Evolutionary conservation across 1,139 yeast species (phyloP).

Genomic region (Scheffersomyces insectosa): DNA sequence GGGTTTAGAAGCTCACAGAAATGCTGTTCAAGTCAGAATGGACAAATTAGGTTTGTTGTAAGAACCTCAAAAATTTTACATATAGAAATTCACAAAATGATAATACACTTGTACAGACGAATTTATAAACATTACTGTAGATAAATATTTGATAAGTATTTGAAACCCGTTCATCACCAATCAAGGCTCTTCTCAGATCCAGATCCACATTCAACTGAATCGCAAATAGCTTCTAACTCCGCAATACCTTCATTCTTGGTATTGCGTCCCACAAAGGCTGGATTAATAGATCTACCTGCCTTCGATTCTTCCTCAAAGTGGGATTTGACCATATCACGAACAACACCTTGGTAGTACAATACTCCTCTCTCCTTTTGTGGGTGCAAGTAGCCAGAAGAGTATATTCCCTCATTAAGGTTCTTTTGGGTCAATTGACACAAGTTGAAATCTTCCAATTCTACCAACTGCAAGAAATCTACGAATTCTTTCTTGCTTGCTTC

Average conservation of each 20-base stretch:
- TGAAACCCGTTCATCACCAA: slow-evolving; percentile 5
- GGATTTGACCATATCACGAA: slow-evolving; percentile 58
- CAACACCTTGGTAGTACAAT: slow-evolving; percentile 54
- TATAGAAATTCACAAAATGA: not conserved
- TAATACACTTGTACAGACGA: not conserved
- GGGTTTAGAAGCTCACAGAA: slow-evolving; percentile 95
- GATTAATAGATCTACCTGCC: slow-evolving; percentile 49
- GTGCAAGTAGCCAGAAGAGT: slow-evolving; percentile 57
- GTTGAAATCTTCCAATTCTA: slow-evolving; percentile 60
- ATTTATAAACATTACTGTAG: not conserved
- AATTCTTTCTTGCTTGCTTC: slow-evolving; percentile 56
- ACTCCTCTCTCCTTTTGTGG: slow-evolving; percentile 62
- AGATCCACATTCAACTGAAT: slow-evolving; percentile 42
- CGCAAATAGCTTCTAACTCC: slow-evolving; percentile 52
- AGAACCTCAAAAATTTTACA: slow-evolving; percentile 10
- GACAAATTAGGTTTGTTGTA: slow-evolving; percentile 60
- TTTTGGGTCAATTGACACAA: slow-evolving; percentile 59
- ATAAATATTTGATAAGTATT: not conserved
- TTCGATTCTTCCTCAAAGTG: slow-evolving; percentile 48
- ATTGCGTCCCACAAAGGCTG: slow-evolving; percentile 48
- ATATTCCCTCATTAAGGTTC: slow-evolving; percentile 60
- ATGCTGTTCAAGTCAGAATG: slow-evolving; percentile 93
- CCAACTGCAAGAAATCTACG: slow-evolving; percentile 61
- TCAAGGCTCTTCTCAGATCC: slow-evolving; percentile 8
- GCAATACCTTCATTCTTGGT: slow-evolving; percentile 40